A percentile compares a stretch with the other conserved stretches of the same genome.
These are phyloP conservation scores for Sanghuangporus weigelae DNA, from an alignment of 1,284 basidiomycete genomes.

Conservation along the genomic window DNA sequence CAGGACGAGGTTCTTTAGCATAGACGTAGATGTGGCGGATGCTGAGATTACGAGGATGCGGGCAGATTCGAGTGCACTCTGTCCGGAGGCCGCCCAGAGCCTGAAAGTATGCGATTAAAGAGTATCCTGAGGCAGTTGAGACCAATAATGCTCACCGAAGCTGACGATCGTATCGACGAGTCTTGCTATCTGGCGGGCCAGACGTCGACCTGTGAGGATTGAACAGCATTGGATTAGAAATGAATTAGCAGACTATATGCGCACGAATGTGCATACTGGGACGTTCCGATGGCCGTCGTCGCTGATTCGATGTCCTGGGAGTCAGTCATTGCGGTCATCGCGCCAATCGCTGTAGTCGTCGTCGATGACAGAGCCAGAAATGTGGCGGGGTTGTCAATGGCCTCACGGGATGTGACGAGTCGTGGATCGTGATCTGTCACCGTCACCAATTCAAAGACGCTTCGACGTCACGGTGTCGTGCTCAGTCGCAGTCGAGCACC, in stretches of 20 bases:
- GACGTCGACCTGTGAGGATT: slow-evolving; percentile 24
- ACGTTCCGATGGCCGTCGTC: slow-evolving; percentile 41
- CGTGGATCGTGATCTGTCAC: background rate
- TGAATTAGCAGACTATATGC: background rate
- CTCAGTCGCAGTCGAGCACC: no score
- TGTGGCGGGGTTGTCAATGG: background rate
- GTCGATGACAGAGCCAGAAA: background rate
- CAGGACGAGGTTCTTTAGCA: slow-evolving; percentile 93
- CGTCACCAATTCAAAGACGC: background rate
- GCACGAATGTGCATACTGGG: background rate
- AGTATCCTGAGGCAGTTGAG: background rate
- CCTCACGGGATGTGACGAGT: background rate
- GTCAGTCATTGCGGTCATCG: slow-evolving; percentile 23
- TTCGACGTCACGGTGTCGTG: background rate
- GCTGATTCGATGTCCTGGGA: slow-evolving; percentile 48
- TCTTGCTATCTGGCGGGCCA: slow-evolving; percentile 73
- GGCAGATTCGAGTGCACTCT: slow-evolving; percentile 84
- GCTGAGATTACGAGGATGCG: slow-evolving; percentile 79
- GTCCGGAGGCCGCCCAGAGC: slow-evolving; percentile 93
- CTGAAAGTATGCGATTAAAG: slow-evolving; percentile 34
- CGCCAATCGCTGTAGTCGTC: background rate
- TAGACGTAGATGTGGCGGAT: slow-evolving; percentile 77
- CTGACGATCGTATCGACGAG: slow-evolving; percentile 88
- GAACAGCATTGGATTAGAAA: background rate
- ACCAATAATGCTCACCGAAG: slow-evolving; percentile 55